phyloP scores from a whole-genome alignment of 352 stramenopile species.

The Globisporangium megalacanthum region DNA sequence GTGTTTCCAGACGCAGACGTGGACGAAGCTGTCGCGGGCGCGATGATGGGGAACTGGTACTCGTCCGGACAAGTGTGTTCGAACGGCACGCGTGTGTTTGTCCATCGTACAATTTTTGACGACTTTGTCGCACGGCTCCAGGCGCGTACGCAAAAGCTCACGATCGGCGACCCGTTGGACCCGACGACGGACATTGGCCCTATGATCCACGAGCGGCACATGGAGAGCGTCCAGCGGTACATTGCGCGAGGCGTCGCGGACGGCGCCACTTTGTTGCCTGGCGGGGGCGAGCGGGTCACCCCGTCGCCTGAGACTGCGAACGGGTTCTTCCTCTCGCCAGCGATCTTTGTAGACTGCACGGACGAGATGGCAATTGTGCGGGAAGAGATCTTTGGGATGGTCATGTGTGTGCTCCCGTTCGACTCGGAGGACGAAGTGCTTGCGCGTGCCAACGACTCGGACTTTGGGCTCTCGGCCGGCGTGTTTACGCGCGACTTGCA shows the following conservation, averaged over 20 bases:
- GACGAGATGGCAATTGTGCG: constrained; percentile 87
- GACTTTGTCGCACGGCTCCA: constrained; percentile 80
- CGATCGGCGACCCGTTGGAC: constrained; percentile 84
- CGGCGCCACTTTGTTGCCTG: constrained; percentile 52
- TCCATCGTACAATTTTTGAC: constrained; percentile 81
- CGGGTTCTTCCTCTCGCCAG: constrained; percentile 88
- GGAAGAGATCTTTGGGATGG: constrained; percentile 84
- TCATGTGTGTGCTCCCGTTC: constrained; percentile 77
- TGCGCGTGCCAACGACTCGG: constrained; percentile 70
- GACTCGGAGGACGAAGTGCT: constrained; percentile 74
- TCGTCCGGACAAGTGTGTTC: constrained; percentile 88
- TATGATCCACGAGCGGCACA: constrained; percentile 82
- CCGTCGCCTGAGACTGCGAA: constrained; percentile 37
- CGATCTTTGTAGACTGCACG: constrained; percentile 86
- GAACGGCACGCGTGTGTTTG: constrained; percentile 87
- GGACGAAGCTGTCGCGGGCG: constrained; percentile 65
- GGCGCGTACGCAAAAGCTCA: constrained; percentile 63
- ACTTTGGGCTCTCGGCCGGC: constrained; percentile 74
- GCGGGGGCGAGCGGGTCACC: constrained; percentile 46
- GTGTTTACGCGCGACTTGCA: constrained; percentile 85
- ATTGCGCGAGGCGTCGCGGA: constrained; percentile 52
- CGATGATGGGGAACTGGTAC: constrained; percentile 88
- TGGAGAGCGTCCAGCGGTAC: constrained; percentile 69
- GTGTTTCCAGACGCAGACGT: constrained; percentile 85
- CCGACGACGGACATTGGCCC: constrained; percentile 76